These are phyloP conservation scores for Linnemannia exigua DNA, from an alignment of 192 early-diverging fungal genomes.

Conservation along the genomic window DNA sequence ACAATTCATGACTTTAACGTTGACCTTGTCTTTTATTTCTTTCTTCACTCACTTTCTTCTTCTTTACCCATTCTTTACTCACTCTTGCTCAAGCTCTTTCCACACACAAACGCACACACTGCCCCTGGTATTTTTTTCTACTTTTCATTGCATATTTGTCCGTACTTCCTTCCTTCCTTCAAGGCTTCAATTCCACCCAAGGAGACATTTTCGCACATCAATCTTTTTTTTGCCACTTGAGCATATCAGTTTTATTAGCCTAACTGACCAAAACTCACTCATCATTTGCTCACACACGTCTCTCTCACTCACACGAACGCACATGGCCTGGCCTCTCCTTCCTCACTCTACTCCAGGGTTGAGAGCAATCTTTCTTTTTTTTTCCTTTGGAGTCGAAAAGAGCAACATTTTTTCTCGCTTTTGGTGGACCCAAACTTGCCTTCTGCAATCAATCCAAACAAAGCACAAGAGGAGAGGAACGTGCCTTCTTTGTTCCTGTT, in stretches of 20 bases:
- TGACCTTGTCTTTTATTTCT: no score
- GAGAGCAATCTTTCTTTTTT: constrained; percentile 5
- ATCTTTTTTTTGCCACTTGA: not conserved
- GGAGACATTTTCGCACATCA: not conserved
- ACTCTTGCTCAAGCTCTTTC: not conserved
- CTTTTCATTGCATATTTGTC: not conserved
- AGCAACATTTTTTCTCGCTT: not conserved
- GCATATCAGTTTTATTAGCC: not conserved
- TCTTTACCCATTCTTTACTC: no score
- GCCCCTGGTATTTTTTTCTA: not conserved
- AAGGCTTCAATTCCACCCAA: not conserved
- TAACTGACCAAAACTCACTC: not conserved
- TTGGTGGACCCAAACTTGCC: no score
- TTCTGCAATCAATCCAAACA: no score
- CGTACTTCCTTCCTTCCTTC: not conserved
- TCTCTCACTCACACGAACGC: not conserved
- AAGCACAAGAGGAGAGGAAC: no score
- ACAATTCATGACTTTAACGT: not conserved
- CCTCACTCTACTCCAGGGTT: not conserved
- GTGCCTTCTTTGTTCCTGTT: no score
- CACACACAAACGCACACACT: not conserved
- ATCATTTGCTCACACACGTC: not conserved
- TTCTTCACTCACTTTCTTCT: no score
- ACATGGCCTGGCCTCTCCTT: not conserved
- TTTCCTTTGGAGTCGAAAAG: constrained; percentile 1